Evolutionary conservation across 163 green algal species (phyloP).

Genomic region (Picocystis sp.): DNA sequence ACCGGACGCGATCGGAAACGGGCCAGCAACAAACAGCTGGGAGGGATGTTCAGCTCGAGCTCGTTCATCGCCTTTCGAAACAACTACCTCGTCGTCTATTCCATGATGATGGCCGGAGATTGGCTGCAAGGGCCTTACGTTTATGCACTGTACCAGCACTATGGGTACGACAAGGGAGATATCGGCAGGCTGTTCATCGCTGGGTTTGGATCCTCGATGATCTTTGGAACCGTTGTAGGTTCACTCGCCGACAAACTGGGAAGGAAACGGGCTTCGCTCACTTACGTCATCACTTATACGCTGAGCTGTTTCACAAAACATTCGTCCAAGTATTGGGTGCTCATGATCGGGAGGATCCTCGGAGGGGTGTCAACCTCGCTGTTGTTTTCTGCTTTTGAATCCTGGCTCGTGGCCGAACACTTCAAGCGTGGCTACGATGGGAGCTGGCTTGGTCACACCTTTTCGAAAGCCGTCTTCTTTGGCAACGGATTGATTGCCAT

Average conservation of each 20-base stretch:
- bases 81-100: constrained; percentile 90
- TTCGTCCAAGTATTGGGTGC: constrained; percentile 31
- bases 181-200: constrained; percentile 83
- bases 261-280: constrained; percentile 40
- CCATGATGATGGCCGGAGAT: constrained; percentile 88
- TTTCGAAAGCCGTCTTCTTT: constrained; percentile 64
- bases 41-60: too few species aligned
- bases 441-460: constrained; percentile 54
- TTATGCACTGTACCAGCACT: constrained; percentile 77
- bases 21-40: too few species aligned
- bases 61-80: constrained; percentile 58
- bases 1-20: too few species aligned
- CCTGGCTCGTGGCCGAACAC: constrained; percentile 91
- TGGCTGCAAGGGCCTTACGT: constrained; percentile 87
- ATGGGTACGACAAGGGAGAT: constrained; percentile 56
- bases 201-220: constrained; percentile 64
- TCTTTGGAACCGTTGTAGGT: constrained; percentile 76
- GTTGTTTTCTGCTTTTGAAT: constrained; percentile 68
- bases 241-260: constrained; percentile 59
- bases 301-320: constrained; percentile 52
- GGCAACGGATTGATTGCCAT: constrained; percentile 81
- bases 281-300: constrained; percentile 36
- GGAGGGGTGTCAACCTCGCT: constrained; percentile 66
- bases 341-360: constrained; percentile 59
- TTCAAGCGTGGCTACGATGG: constrained; percentile 55